A percentile compares a stretch with the other conserved stretches of the same genome.
These are phyloP conservation scores for Zygosaccharomyces kombuchaensis DNA, from an alignment of 805 yeast species.

Conservation along the genomic window DNA sequence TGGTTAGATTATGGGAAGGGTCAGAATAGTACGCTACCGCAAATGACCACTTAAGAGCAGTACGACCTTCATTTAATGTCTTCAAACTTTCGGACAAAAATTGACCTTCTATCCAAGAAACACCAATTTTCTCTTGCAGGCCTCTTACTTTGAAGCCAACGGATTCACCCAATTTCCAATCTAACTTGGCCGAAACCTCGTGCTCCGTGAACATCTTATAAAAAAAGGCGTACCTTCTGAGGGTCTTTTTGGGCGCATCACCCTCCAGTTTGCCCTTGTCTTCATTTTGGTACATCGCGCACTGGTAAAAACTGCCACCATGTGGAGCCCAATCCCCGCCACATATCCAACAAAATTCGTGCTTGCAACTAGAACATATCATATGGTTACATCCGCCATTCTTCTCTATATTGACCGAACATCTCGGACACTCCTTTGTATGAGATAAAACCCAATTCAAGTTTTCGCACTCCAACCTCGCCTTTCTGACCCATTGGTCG, in stretches of 20 bases:
- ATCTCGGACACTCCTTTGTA: slow-evolving; percentile 83
- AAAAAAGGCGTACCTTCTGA: slow-evolving; percentile 66
- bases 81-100: slow-evolving; percentile 71
- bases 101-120: slow-evolving; percentile 85
- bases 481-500: slow-evolving; percentile 67
- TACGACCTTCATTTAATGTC: slow-evolving; percentile 62
- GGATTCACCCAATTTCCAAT: slow-evolving; percentile 54
- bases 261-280: slow-evolving; percentile 19
- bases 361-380: slow-evolving; percentile 72
- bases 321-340: slow-evolving; percentile 70
- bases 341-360: slow-evolving; percentile 95
- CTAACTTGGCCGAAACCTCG: slow-evolving; percentile 70
- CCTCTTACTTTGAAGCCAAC: slow-evolving; percentile 60
- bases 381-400: slow-evolving; percentile 98
- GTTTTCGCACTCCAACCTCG: slow-evolving; percentile 84
- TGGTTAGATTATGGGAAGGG: slow-evolving; percentile 46
- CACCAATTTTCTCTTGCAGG: slow-evolving; percentile 59
- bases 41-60: slow-evolving; percentile 85
- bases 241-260: slow-evolving; percentile 38
- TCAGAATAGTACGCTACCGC: slow-evolving; percentile 69
- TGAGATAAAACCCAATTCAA: slow-evolving; percentile 80
- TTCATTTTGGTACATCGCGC: slow-evolving; percentile 54
- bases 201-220: slow-evolving; percentile 72
- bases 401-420: slow-evolving; percentile 76
- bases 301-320: slow-evolving; percentile 57